Conservation (phyloP, 306 rosid genomes). For the Datisca glomerata region DNA sequence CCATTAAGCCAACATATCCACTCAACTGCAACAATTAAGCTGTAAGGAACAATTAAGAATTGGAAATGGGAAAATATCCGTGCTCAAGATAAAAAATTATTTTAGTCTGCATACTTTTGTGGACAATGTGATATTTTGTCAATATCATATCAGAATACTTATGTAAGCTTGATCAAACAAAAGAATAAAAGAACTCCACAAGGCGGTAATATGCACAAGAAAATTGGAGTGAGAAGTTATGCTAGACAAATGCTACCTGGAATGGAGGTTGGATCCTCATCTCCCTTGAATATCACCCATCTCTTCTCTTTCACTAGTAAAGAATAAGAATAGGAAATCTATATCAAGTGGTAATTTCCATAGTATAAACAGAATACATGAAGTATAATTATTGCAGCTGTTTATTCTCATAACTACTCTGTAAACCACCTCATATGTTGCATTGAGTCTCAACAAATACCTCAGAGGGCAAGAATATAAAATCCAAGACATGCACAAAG, state of each 20-base stretch:
- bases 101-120: no score
- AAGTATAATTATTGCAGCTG: slow-evolving; percentile 4
- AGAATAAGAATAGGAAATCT: slow-evolving; percentile 7
- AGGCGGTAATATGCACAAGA: no score
- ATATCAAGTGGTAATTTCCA: not conserved
- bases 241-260: slow-evolving; percentile 65
- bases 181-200: no score
- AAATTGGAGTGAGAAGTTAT: no score
- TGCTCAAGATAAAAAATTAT: no score
- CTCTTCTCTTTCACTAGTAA: slow-evolving; percentile 88
- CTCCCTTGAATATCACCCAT: slow-evolving; percentile 91
- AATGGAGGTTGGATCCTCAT: slow-evolving; percentile 77
- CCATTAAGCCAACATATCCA: slow-evolving; percentile 99
- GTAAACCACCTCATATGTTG: not conserved
- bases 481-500: no score
- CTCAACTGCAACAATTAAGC: slow-evolving; percentile 55
- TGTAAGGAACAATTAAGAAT: slow-evolving; percentile 12
- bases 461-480: not conserved
- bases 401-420: not conserved
- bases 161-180: no score
- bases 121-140: no score
- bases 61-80: no score
- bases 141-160: no score
- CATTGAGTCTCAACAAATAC: no score
- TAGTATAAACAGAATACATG: not conserved